These are phyloP conservation scores for Ceriops decandra DNA, from an alignment of 345 rosid genomes.

Conservation along the genomic window DNA sequence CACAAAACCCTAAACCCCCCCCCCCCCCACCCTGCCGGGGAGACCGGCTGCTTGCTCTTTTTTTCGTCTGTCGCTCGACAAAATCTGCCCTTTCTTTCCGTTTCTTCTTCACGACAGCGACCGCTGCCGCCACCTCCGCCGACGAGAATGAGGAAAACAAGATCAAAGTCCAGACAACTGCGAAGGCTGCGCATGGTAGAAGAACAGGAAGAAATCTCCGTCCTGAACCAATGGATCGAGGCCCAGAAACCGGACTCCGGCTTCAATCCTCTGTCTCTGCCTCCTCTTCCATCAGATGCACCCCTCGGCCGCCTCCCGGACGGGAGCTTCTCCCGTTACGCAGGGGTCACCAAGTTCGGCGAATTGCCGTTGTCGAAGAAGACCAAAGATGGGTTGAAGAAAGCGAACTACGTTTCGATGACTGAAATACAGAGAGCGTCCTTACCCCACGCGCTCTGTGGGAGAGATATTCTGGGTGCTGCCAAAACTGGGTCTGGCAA, in stretches of 20 bases:
- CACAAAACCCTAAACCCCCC: too few relatives aligned
- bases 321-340: slow-evolving; percentile 51
- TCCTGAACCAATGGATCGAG: slow-evolving; percentile 69
- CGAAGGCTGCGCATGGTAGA: slow-evolving; percentile 9
- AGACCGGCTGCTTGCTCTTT: too few relatives aligned
- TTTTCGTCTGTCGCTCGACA: too few relatives aligned
- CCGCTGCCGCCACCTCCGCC: background rate
- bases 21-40: too few relatives aligned
- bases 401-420: slow-evolving; percentile 52
- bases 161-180: slow-evolving; percentile 13
- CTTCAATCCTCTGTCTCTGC: slow-evolving; percentile 63
- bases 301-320: slow-evolving; percentile 58
- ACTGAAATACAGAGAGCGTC: slow-evolving; percentile 84
- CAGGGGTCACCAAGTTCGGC: slow-evolving; percentile 52
- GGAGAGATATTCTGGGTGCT: slow-evolving; percentile 87
- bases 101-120: background rate
- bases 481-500: slow-evolving; percentile 96
- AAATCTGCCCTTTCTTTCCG: background rate
- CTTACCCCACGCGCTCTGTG: slow-evolving; percentile 81
- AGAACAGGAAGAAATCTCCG: slow-evolving; percentile 44
- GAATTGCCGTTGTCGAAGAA: slow-evolving; percentile 76
- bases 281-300: slow-evolving; percentile 40
- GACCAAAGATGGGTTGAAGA: slow-evolving; percentile 63
- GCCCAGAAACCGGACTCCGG: slow-evolving; percentile 82
- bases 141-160: slow-evolving; percentile 18